Base-by-base conservation (phyloP, 208 protist genomes). In the Acanthamoeba triangularis region DNA sequence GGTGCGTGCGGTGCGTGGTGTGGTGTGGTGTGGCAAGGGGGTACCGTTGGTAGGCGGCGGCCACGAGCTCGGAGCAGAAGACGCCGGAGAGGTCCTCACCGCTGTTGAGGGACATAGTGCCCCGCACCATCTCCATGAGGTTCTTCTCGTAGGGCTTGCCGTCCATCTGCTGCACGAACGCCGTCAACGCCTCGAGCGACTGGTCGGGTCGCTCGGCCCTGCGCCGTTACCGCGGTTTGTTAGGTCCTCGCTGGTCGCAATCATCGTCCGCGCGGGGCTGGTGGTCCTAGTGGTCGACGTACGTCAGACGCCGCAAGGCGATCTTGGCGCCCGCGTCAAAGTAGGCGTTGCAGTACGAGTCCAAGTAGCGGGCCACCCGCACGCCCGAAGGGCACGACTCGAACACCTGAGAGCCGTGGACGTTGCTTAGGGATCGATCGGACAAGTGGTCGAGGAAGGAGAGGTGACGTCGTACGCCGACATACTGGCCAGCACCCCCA, bases 61-160 rank as follows among this genome's bases (percentile, higher is more conserved):
- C 72, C 8, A 80, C 41, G 72, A 80, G 72, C 14, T 80, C 72
- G 37, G 72, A 80, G 18, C 72, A 80, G 72, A 80, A 80, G 37
- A 80, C 72, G 37, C 72, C 72, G 35, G 72, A 80, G 72, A 80
- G 72, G 72, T 80, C 72, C 30, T 80, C 72, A 3, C 37, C 18
- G 72, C 35, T 47, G 72, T 80, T 80, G 72, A 80, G 72, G 37
- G 72, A 41, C 30, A 80, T 41, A 37, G 35, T 49, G 72, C 72
- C 72, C 72, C 41, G 30, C 72, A 80, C 30, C 72, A 80, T 49
- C 72, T 80, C 72, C 72, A 41, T 25, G 35, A 80, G 37, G 37
- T 80, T 80, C 72, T 49, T 80, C 18, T 80, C 72, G 35, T 80
- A 80, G 14, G 72, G 72, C 72, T 80, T 80, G 3, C 72, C 72